Base-by-base conservation (phyloP, 1,284 basidiomycete genomes). In the Lignosus rhinocerotis region DNA sequence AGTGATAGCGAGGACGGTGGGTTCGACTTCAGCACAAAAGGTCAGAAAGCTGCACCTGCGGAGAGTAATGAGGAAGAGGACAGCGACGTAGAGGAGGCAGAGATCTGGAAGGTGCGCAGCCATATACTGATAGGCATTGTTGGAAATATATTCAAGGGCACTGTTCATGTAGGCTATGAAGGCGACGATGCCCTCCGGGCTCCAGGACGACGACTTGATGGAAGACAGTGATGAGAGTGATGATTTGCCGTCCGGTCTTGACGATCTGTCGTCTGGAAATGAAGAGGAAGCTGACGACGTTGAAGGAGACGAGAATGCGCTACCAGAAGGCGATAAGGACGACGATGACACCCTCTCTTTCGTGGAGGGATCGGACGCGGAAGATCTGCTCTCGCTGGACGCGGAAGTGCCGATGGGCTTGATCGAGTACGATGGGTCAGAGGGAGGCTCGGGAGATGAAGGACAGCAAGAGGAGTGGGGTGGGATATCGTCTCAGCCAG, bases 101-200 rank as follows among this genome's bases (percentile, higher is more conserved):
- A 90, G 69, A 84, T 95, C 38, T 95, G 93, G 93, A 93, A 90
- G 86, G 92, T 93, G 61, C 57, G 78, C 69, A 8, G 2, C 39
- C 11, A 19, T 10, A 14, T 25, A 39, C 34, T 3, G 53, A 61
- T 10, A 42, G 52, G 47, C 19, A 36, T 5, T 7, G 17, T 6
- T 31, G 19, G n/a, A 32, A n/a, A 21, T 12, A 3, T 25, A 12
- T 53, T 49, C 44, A 8, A 32, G 42, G 12, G 19, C 43, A 3
- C 11, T 12, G 10, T 30, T n/a, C 19, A 30, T 55, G 25, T 53
- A 94, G 92, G 93, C 84, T 1, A 94, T 96, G 90, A 85, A 92
- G 79, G 83, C 85, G 7, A 84, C 84, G 9, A 88, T 94, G 83
- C 92, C 91, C 2, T 80, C 76, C 51, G 78, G 76, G 44, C 70